These are phyloP conservation scores for Kazachstania kunashirensis DNA, from an alignment of 805 yeast genomes.

Conservation along the genomic window DNA sequence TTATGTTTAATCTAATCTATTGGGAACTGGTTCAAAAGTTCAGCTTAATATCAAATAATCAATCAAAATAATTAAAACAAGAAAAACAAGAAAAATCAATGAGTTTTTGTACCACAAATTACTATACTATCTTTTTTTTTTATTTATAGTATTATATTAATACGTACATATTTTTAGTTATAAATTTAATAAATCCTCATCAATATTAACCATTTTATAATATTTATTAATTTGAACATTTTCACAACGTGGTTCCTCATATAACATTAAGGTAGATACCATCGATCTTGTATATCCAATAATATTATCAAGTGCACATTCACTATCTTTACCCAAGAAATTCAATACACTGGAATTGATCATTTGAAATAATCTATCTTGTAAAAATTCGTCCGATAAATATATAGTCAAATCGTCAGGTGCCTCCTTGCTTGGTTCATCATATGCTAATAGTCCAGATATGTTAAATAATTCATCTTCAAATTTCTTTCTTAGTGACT, in stretches of 20 bases:
- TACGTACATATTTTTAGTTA: too few species aligned
- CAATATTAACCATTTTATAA: constrained; percentile 34
- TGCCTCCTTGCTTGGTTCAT: constrained; percentile 37
- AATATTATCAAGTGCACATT: constrained; percentile 36
- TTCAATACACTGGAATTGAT: constrained; percentile 33
- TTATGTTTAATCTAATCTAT: constrained; percentile 34
- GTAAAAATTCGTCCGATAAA: constrained; percentile 21
- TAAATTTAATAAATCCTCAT: constrained; percentile 36
- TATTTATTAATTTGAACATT: constrained; percentile 7
- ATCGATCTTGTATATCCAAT: constrained; percentile 34
- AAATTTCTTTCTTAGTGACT: constrained; percentile 25
- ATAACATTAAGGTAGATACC: constrained; percentile 23
- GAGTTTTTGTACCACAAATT: too few species aligned
- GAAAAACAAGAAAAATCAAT: too few species aligned
- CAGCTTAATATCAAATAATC: too few species aligned
- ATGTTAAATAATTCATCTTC: constrained; percentile 36
- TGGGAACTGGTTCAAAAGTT: too few species aligned
- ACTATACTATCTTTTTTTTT: too few species aligned
- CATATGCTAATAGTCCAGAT: constrained; percentile 44
- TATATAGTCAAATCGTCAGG: constrained; percentile 21
- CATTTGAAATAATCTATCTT: constrained; percentile 25
- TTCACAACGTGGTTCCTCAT: constrained; percentile 21
- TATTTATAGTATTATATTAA: too few species aligned
- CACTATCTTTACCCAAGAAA: constrained; percentile 35
- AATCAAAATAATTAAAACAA: too few species aligned